Conservation (phyloP, 129 eudicot genomes). For the Rutidosis leptorrhynchoides region DNA sequence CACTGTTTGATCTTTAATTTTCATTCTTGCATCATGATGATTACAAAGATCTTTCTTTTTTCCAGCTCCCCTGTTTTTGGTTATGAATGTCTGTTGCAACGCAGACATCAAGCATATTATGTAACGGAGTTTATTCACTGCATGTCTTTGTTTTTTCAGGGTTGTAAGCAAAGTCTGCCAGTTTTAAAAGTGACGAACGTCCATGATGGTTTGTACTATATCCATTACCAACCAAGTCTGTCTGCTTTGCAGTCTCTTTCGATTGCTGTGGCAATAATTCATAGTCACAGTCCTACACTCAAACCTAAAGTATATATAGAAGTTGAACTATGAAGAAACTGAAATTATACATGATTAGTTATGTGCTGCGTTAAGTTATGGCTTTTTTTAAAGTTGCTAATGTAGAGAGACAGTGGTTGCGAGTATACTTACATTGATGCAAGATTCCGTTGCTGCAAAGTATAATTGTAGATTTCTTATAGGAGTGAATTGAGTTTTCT, state of each 20-base stretch:
- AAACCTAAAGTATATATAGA: slow-evolving; percentile 53
- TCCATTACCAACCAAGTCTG: slow-evolving; percentile 58
- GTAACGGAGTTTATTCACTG: not conserved
- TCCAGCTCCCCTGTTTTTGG: not conserved
- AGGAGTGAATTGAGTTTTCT: slow-evolving; percentile 6
- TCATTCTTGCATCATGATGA: not conserved
- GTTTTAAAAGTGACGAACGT: slow-evolving; percentile 56
- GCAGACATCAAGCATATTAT: not conserved
- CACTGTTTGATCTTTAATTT: not conserved
- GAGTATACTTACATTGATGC: slow-evolving; percentile 22
- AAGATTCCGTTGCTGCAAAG: slow-evolving; percentile 10
- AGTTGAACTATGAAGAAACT: slow-evolving; percentile 37
- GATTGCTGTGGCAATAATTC: slow-evolving; percentile 76
- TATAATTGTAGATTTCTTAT: slow-evolving; percentile 7
- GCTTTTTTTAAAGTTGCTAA: not conserved
- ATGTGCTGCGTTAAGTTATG: slow-evolving; percentile 12
- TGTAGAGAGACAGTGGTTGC: slow-evolving; percentile 16
- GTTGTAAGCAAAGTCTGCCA: slow-evolving; percentile 48
- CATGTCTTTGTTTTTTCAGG: slow-evolving; percentile 48
- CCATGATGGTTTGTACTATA: slow-evolving; percentile 56
- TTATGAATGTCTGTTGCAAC: not conserved
- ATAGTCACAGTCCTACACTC: slow-evolving; percentile 54
- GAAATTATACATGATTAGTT: slow-evolving; percentile 25
- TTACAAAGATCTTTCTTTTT: not conserved
- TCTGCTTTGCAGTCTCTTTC: slow-evolving; percentile 84